Conservation (phyloP, 495 filamentous ascomycete genomes). For the Echria macrotheca region DNA sequence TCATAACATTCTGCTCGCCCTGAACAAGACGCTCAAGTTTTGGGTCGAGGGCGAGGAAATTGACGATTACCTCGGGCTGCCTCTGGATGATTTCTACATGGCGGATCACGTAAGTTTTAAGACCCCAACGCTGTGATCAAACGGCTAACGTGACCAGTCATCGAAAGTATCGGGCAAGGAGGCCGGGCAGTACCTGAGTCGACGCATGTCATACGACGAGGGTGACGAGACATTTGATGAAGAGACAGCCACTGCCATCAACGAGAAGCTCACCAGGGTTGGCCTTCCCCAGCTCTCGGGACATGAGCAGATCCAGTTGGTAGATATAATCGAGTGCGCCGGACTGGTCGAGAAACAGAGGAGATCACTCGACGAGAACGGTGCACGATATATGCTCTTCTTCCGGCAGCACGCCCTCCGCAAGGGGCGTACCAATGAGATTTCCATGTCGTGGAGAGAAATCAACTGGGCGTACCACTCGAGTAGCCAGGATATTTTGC, state of each 20-base stretch:
- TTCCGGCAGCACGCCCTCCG: conserved; percentile 79
- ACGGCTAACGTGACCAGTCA: conserved; percentile 6
- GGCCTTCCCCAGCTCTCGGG: conserved; percentile 78
- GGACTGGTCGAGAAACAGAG: conserved; percentile 84
- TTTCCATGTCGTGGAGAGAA: conserved; percentile 81
- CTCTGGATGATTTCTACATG: conserved; percentile 64
- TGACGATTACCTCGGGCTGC: conserved; percentile 72
- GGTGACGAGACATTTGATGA: conserved; percentile 63
- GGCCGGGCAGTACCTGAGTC: conserved; percentile 22
- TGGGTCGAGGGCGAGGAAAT: conserved; percentile 76
- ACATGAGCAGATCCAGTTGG: conserved; percentile 83
- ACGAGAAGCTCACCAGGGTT: conserved; percentile 68
- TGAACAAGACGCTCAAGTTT: conserved; percentile 78
- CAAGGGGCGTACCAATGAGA: conserved; percentile 56
- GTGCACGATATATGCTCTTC: conserved; percentile 82
- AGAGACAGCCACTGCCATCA: conserved; percentile 62
- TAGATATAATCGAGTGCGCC: conserved; percentile 82
- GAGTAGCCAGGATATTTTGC: conserved; percentile 82
- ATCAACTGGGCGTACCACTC: conserved; percentile 95
- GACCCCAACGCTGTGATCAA: background rate
- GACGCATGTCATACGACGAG: conserved; percentile 45
- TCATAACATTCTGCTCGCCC: conserved; percentile 63
- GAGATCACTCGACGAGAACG: conserved; percentile 89
- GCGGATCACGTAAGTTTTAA: conserved; percentile 15
- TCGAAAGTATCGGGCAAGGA: conserved; percentile 18